A percentile compares a stretch with the other conserved stretches of the same genome.
Conservation (phyloP, 2,329 filamentous ascomycete genomes). For the Neonectria magnoliae region DNA sequence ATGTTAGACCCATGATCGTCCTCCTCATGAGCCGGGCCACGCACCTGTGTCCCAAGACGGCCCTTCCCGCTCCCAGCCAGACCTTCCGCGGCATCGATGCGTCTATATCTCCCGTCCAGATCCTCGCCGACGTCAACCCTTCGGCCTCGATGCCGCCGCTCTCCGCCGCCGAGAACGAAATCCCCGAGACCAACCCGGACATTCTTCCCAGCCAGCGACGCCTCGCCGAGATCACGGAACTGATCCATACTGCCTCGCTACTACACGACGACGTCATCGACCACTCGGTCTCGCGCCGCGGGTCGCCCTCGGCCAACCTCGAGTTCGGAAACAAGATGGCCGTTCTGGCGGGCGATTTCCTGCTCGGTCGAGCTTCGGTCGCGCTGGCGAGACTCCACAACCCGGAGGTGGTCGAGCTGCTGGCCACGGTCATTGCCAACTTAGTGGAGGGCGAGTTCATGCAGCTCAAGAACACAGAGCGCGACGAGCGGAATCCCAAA, state of each 20-base stretch:
- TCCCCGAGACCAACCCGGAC: conserved; percentile 60
- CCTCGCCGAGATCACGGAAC: conserved; percentile 94
- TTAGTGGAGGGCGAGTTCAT: conserved; percentile 99
- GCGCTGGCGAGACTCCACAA: conserved; percentile 90
- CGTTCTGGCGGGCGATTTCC: conserved; percentile 94
- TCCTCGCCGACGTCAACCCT: conserved; percentile 86
- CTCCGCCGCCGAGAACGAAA: conserved; percentile 53
- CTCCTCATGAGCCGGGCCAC: conserved; percentile 97
- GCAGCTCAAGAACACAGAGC: conserved; percentile 96
- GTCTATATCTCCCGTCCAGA: conserved; percentile 63
- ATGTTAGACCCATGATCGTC: conserved; percentile 92
- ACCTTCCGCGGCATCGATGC: conserved; percentile 61
- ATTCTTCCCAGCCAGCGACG: conserved; percentile 94
- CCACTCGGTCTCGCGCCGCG: conserved; percentile 85
- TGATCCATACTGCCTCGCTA: conserved; percentile 96
- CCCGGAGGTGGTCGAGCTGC: conserved; percentile 91
- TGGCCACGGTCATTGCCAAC: conserved; percentile 97
- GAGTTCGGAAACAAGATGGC: conserved; percentile 99
- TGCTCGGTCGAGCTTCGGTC: conserved; percentile 91
- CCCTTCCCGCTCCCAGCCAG: conserved; percentile 51
- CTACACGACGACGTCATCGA: conserved; percentile 99
- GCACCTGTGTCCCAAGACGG: conserved; percentile 73
- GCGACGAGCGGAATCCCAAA: conserved; percentile 82
- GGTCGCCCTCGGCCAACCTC: conserved; percentile 87
- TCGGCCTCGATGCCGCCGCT: conserved; percentile 53